Conservation (phyloP, 192 early-diverging fungal genomes). For the Umbelopsis isabellina region DNA sequence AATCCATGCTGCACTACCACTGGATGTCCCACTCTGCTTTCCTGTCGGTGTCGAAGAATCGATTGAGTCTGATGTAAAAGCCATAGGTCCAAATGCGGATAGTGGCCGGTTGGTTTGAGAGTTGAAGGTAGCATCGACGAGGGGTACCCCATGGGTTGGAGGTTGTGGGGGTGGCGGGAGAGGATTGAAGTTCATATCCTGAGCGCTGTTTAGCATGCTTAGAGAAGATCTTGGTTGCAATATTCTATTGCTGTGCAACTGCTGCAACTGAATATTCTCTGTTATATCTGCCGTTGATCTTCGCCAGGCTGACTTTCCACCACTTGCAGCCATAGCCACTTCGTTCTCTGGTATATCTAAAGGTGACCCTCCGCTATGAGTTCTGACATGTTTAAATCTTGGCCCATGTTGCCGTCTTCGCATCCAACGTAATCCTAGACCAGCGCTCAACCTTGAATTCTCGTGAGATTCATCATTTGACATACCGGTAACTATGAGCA, state of each 20-base stretch:
- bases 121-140: not conserved
- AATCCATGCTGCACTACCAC: not conserved
- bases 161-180: not conserved
- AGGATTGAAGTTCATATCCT: not conserved
- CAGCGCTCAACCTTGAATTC: not conserved
- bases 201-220: not conserved
- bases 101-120: not conserved
- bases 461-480: constrained; percentile 23
- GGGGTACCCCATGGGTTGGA: not conserved
- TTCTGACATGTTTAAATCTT: not conserved
- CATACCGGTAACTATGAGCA: constrained; percentile 24
- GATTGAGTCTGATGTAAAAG: not conserved
- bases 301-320: not conserved
- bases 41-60: constrained; percentile 16
- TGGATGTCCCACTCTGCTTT: not conserved
- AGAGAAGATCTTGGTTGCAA: not conserved
- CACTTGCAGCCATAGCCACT: not conserved
- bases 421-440: constrained; percentile 15
- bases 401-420: not conserved
- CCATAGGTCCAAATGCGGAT: not conserved
- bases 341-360: not conserved
- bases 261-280: not conserved
- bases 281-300: constrained; percentile 1
- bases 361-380: not conserved
- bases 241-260: not conserved